Evolutionary conservation across 1,284 basidiomycete species (phyloP).

Genomic region (Microbotryum violaceum): DNA sequence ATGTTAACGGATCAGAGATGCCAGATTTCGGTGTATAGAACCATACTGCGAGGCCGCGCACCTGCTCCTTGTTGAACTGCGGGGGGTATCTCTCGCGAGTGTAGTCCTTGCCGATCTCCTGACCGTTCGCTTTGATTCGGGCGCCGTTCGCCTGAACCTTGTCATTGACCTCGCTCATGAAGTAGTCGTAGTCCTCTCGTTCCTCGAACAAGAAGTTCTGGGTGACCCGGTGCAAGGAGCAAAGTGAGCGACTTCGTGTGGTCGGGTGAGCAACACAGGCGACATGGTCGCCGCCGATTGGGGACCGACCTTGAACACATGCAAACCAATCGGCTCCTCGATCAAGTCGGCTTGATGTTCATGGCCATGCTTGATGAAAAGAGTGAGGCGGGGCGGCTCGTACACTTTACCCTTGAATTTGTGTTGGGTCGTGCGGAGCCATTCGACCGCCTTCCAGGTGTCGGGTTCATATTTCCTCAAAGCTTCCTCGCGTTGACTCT

Average conservation of each 20-base stretch:
- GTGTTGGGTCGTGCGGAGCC: constrained; percentile 63
- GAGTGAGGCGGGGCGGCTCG: constrained; percentile 65
- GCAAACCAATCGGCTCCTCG: constrained; percentile 60
- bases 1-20: neutral
- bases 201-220: constrained; percentile 82
- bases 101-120: constrained; percentile 2
- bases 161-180: constrained; percentile 55
- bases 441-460: constrained; percentile 52
- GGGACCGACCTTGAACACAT: constrained; percentile 55
- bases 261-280: too few relatives aligned
- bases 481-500: constrained; percentile 9
- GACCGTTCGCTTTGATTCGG: constrained; percentile 37
- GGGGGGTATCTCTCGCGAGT: constrained; percentile 53
- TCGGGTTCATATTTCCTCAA: constrained; percentile 5
- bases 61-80: constrained; percentile 47
- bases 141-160: constrained; percentile 57
- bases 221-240: neutral
- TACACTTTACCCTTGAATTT: constrained; percentile 73
- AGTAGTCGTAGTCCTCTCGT: constrained; percentile 64
- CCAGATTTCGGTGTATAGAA: neutral
- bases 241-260: neutral
- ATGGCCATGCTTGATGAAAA: constrained; percentile 52
- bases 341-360: constrained; percentile 57
- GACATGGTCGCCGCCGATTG: neutral
- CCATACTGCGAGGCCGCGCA: neutral